Conservation (phyloP, 169 alveolate genomes). For the Besnoitia besnoiti region DNA sequence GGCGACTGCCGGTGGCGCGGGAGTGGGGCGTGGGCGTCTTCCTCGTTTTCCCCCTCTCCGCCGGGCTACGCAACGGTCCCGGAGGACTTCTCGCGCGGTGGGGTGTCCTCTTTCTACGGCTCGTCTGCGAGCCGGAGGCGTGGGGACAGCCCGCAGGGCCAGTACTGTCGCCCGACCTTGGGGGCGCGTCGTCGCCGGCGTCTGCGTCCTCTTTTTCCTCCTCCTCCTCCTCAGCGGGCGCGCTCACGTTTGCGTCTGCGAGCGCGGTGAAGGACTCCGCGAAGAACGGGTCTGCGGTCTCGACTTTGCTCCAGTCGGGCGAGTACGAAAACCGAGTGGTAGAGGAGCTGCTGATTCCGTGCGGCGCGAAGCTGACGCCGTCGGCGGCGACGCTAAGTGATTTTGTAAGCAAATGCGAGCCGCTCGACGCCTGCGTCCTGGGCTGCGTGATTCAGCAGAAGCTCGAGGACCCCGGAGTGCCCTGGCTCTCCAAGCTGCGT, state of each 20-base stretch:
- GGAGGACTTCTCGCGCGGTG: not conserved
- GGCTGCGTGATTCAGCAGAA: conserved; percentile 14
- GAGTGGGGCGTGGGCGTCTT: too few relatives aligned
- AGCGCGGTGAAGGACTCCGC: too few relatives aligned
- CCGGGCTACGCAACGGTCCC: not conserved
- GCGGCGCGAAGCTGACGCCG: conserved; percentile 34
- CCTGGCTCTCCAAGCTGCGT: not conserved
- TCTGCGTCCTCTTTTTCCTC: not conserved
- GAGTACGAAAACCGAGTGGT: conserved; percentile 26
- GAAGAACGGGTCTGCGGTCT: not conserved
- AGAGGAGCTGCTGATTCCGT: conserved; percentile 3
- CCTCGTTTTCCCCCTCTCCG: not conserved
- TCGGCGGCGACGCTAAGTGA: conserved; percentile 2
- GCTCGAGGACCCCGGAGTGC: not conserved
- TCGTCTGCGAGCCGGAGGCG: not conserved
- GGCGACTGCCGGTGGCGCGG: too few relatives aligned
- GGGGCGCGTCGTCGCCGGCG: not conserved
- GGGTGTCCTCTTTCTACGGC: too few relatives aligned
- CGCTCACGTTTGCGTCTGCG: too few relatives aligned
- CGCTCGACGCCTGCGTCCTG: conserved; percentile 7
- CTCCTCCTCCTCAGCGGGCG: not conserved
- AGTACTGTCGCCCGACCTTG: not conserved
- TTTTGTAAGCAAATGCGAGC: not conserved
- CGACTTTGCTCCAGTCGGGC: not conserved
- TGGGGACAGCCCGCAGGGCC: not conserved